Evolutionary conservation across 2,329 filamentous ascomycete genomes (phyloP), one percentile per base, ranked within the genome.

Genomic region (Alternaria infectoria): DNA sequence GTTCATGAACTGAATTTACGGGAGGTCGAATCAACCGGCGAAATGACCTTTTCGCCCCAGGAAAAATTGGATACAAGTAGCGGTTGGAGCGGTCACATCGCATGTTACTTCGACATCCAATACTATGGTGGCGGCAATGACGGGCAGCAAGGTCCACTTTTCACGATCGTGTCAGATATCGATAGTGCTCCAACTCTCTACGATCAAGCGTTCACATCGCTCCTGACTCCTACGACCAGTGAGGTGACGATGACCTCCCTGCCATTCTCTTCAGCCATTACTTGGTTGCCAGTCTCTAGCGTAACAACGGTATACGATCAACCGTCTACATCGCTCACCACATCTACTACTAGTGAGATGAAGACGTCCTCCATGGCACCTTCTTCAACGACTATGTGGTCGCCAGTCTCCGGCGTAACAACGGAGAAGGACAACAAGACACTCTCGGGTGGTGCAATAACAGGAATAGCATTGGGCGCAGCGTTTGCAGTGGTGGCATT

Each of bases 231-330:
- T 17, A 17, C 9, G 3, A 17, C n/a, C 15, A 17, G n/a, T 40
- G 1, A 0, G n/a, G 6, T 2, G n/a, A 17, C 36, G 9, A 11
- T 2, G 15, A 17, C 3, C n/a, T 11, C n/a, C 36, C 8, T 40
- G 5, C 9, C 36, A 40, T 40, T 1, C 15, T 40, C 36, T 17
- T 17, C 3, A 0, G 5, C 36, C 1, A 40, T 11, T 5, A 40
- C 36, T 17, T 40, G 1, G 36, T 40, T 5, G 15, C 36, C 1
- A 17, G 15, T 17, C 8, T 40, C 36, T 4, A 11, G 36, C n/a
- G n/a, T 40, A 17, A 3, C 36, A 17, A 40, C 15, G n/a, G 15
- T 11, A 17, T 11, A 40, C 36, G 36, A 2, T 40, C 36, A 40
- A 11, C 2, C 36, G 0, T 40, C n/a, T 1, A 40, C 5, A 17